These are phyloP conservation scores for Alternaria consortialis DNA, from an alignment of 2,329 filamentous ascomycete species.

Conservation along the genomic window DNA sequence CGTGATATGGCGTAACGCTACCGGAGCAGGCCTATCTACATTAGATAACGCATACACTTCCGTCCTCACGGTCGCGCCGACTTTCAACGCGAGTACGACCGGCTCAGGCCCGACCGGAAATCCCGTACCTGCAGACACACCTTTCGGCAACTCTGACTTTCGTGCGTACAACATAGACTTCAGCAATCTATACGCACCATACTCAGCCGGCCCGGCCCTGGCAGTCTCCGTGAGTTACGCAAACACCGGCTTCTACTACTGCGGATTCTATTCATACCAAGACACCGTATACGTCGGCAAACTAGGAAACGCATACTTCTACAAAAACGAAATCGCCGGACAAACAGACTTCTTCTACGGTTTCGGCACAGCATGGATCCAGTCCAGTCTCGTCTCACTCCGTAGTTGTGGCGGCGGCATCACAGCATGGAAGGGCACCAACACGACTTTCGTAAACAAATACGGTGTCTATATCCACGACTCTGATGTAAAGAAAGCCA, in stretches of 20 bases:
- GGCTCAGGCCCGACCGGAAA: constrained; percentile 70
- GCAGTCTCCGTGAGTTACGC: constrained; percentile 69
- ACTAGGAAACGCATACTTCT: constrained; percentile 71
- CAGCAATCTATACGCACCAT: constrained; percentile 65
- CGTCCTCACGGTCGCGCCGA: constrained; percentile 70
- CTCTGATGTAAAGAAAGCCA: constrained; percentile 64
- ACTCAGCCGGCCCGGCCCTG: constrained; percentile 65
- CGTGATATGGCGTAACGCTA: constrained; percentile 67
- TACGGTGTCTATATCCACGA: constrained; percentile 72
- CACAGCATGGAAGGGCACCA: constrained; percentile 74
- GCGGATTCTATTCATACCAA: constrained; percentile 72
- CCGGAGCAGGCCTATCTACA: constrained; percentile 55
- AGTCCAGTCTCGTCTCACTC: constrained; percentile 63
- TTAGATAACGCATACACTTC: constrained; percentile 70
- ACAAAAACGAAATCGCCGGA: constrained; percentile 67
- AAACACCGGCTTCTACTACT: constrained; percentile 73
- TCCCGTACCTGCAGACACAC: constrained; percentile 67
- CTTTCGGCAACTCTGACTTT: constrained; percentile 71
- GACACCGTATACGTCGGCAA: constrained; percentile 76
- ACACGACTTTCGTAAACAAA: constrained; percentile 72
- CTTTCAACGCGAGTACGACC: constrained; percentile 68
- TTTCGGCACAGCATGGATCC: constrained; percentile 71
- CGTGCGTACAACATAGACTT: constrained; percentile 74
- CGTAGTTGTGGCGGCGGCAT: constrained; percentile 72
- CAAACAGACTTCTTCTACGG: constrained; percentile 75